These are phyloP conservation scores for Fusarium concolor DNA, from an alignment of 2,329 filamentous ascomycete species.

Conservation along the genomic window DNA sequence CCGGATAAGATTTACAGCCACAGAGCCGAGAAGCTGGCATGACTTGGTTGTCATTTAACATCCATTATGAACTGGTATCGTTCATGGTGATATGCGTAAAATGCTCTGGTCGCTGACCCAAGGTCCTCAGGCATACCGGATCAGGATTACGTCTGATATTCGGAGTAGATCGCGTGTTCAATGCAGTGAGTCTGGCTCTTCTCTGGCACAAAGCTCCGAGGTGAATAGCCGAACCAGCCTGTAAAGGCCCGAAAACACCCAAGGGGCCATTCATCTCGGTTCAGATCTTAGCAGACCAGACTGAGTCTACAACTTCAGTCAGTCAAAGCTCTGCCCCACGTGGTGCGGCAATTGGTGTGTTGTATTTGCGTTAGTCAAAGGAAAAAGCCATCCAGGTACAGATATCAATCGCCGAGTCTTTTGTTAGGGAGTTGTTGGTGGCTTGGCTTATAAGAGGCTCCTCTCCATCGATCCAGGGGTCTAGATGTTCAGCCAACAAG, in stretches of 20 bases:
- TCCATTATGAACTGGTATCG: background rate
- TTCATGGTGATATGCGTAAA: background rate
- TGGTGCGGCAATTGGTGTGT: conserved; percentile 32
- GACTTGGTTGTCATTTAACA: background rate
- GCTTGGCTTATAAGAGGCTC: conserved; percentile 34
- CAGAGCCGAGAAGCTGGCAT: conserved; percentile 13
- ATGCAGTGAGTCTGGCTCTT: conserved; percentile 35
- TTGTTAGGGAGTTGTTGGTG: conserved; percentile 21
- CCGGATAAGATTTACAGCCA: conserved; percentile 27
- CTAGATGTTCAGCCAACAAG: conserved; percentile 39
- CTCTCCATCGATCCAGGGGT: conserved; percentile 37
- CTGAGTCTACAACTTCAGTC: conserved; percentile 22
- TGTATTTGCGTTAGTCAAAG: conserved; percentile 14
- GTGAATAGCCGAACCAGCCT: conserved; percentile 32
- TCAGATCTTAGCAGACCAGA: conserved; percentile 14
- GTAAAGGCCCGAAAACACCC: conserved; percentile 36
- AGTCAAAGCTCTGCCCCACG: conserved; percentile 36
- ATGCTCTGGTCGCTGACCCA: background rate
- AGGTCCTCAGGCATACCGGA: background rate
- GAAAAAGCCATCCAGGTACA: conserved; percentile 29
- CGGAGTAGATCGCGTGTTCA: conserved; percentile 31
- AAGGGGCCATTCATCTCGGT: conserved; percentile 41
- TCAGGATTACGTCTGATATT: conserved; percentile 9
- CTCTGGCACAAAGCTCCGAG: conserved; percentile 11
- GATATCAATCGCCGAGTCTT: background rate